Evolutionary conservation across 2,329 filamentous ascomycete genomes (phyloP), one percentile per base, ranked within the genome.

Genomic region (Penicillium sp.): DNA sequence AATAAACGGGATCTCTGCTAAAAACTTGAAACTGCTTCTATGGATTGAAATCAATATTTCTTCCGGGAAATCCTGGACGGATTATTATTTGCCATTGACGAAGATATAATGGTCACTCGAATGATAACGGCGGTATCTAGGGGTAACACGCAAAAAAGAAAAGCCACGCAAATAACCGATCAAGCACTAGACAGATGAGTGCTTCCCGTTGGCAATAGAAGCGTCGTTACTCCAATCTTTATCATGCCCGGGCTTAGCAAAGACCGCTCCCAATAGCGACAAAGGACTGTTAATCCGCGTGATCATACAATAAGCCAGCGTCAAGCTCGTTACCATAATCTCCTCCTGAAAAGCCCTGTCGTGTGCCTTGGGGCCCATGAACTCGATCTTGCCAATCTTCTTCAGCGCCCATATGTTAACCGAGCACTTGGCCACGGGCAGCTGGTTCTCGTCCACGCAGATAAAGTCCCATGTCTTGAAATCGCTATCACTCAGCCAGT

Each of bases 391-490:
- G 4, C 60, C 67, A 8, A 66, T 18, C 28, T 65, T 65, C 41
- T 58, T 63, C 28, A 66, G 0, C 2, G 44, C 58, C 64, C 63
- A 67, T 7, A 57, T 22, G 22, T 63, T 63, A 8, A 57, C 55
- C 13, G 57, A 53, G 47, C 64, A 65, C 44, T 58, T 62, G 10
- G 67, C 66, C 16, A 69, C 56, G 14, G 67, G 63, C 38, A 60
- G 51, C 45, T 65, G 54, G 2, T 63, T 44, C 38, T 67, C 64
- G 42, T 68, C 63, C 3, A 63, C 47, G 36, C 64, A 68, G 39
- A 69, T 43, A 53, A 68, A 69, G 48, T 69, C 63, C 65, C 66
- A 69, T 5, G 42, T 62, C 48, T 62, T 67, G 36, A 66, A 61
- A 10, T 57, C 54, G 8, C 47, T 54, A 25, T 58, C 53, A 25